Evolutionary conservation across 306 rosid genomes (phyloP), one percentile per base, ranked within the genome.

Genomic region (Sesbania bispinosa): DNA sequence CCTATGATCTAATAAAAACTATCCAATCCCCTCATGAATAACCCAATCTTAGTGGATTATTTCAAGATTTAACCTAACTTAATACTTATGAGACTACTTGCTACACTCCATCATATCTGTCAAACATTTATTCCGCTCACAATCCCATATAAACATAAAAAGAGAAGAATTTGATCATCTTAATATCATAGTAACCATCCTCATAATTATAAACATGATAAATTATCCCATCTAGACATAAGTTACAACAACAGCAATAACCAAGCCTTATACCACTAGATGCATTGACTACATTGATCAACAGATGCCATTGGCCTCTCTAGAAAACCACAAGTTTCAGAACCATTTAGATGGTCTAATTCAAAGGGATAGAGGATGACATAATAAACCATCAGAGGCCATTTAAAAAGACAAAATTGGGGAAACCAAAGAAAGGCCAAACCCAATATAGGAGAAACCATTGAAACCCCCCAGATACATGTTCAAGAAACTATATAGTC

Each of bases 31-130:
- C 72, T 64, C 55, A 23, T 38, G 15, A 64, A 3, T 23, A 45
- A 42, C 51, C 55, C 70, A 42, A 23, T 62, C 27, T 1, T 21
- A 39, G 7, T 23, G 14, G 35, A 18, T 23, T 15, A 26, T 60
- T 41, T 30, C 18, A 20, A 75, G 30, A 52, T 41, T 54, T 53
- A 52, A 9, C 58, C 52, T 15, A 62, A 48, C 59, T 26, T 16
- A 57, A 39, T n/a, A n/a, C n/a, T n/a, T n/a, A n/a, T n/a, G 43
- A 60, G 58, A 48, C 26, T 59, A 58, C 54, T 67, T 67, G 16
- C n/a, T 60, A 46, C 46, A 36, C 20, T 46, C 42, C 38, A 15
- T 45, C 54, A 45, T 48, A 24, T 59, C 39, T 14, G 48, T 10
- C 53, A 46, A 6, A 10, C 19, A 1, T 29, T 10, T 70, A 43